Percentiles rank a stretch among this genome's conserved stretches.
Conservation (phyloP, 495 filamentous ascomycete species). For the Talaromyces proteolyticus region DNA sequence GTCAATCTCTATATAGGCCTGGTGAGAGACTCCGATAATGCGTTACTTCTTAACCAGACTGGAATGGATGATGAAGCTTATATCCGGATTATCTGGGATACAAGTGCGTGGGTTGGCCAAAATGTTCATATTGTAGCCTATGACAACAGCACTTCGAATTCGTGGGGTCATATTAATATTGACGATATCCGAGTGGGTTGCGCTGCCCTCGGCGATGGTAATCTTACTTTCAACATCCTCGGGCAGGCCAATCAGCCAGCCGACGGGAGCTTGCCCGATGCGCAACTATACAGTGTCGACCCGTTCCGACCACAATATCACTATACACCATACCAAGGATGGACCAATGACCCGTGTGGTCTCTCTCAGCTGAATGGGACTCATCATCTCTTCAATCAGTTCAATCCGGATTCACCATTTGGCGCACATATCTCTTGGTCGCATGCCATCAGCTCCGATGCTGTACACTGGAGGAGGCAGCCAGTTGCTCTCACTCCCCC, state of each 20-base stretch:
- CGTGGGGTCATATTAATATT: neutral
- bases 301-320: neutral
- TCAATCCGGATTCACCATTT: neutral
- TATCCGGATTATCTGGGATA: neutral
- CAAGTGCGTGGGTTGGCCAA: neutral
- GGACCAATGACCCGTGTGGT: neutral
- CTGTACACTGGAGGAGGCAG: neutral
- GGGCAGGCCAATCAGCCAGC: neutral
- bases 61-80: neutral
- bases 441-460: neutral
- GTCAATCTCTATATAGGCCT: neutral
- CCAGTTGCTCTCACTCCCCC: neutral
- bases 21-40: neutral
- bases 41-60: neutral
- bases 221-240: neutral
- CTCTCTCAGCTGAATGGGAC: neutral
- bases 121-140: neutral
- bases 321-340: neutral
- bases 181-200: neutral
- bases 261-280: neutral
- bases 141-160: neutral
- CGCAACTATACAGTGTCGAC: neutral
- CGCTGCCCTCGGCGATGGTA: neutral
- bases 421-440: neutral
- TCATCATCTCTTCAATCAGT: neutral